Evolutionary conservation across 2,329 filamentous ascomycete genomes (phyloP).

Genomic region (Herpomyces periplanetae): DNA sequence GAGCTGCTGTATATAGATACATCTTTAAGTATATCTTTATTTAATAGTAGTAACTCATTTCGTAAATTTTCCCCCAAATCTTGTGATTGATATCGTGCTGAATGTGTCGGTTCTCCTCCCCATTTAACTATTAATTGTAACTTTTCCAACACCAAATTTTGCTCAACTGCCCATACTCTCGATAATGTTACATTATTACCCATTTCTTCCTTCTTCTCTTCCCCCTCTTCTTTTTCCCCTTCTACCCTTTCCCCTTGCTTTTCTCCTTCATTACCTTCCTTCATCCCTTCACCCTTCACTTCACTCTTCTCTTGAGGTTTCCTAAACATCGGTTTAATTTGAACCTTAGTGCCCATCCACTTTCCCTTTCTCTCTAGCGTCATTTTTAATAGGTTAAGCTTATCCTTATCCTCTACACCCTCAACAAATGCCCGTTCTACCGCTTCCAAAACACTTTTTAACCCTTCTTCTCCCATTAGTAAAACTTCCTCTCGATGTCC

Average conservation of each 20-base stretch:
- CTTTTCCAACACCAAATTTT: constrained; percentile 74
- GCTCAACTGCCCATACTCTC: constrained; percentile 63
- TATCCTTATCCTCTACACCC: constrained; percentile 43
- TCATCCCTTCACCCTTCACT: constrained; percentile 5
- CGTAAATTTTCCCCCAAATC: constrained; percentile 85
- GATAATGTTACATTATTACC: constrained; percentile 67
- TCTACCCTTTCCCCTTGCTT: constrained; percentile 45
- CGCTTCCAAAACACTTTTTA: constrained; percentile 56
- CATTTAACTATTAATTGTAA: constrained; percentile 92
- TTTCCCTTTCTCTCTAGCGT: constrained; percentile 66
- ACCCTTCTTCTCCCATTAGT: constrained; percentile 54
- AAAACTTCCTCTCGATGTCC: constrained; percentile 88
- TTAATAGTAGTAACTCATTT: constrained; percentile 69
- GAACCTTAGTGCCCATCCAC: constrained; percentile 85
- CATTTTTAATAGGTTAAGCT: constrained; percentile 48
- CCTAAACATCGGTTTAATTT: constrained; percentile 96
- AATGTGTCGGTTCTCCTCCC: constrained; percentile 92
- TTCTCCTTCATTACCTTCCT: constrained; percentile 19
- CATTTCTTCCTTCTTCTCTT: constrained; percentile 32
- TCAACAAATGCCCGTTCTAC: constrained; percentile 40
- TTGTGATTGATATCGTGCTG: constrained; percentile 72
- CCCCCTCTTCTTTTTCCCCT: constrained; percentile 5
- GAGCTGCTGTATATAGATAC: constrained; percentile 86
- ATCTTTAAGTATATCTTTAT: constrained; percentile 60
- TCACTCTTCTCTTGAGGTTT: constrained; percentile 17